These are phyloP conservation scores for Lasiosphaeriaceae sp. DNA, from an alignment of 495 filamentous ascomycete species.

Conservation along the genomic window DNA sequence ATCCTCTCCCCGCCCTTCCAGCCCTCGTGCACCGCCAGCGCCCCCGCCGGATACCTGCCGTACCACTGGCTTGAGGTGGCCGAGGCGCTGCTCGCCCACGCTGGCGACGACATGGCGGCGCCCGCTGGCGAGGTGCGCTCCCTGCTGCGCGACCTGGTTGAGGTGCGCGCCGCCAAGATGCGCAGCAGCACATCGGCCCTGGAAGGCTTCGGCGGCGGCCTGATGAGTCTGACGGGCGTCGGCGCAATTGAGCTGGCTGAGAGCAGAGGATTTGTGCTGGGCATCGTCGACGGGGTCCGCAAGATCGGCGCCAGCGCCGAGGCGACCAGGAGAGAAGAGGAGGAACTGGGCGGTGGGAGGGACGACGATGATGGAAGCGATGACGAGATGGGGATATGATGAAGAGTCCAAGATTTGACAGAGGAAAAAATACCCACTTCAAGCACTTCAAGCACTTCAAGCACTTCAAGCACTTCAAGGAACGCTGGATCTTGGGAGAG, in stretches of 20 bases:
- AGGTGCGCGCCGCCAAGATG: slow-evolving; percentile 88
- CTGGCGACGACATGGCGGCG: slow-evolving; percentile 78
- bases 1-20: slow-evolving; percentile 57
- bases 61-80: slow-evolving; percentile 93
- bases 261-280: slow-evolving; percentile 75
- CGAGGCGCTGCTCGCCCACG: slow-evolving; percentile 78
- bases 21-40: slow-evolving; percentile 53
- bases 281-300: slow-evolving; percentile 84
- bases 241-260: slow-evolving; percentile 90
- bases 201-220: slow-evolving; percentile 62
- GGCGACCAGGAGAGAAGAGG: slow-evolving; percentile 50
- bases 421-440: too few species aligned
- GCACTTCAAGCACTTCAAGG: too few species aligned
- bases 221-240: slow-evolving; percentile 74
- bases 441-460: too few species aligned
- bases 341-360: slow-evolving; percentile 40
- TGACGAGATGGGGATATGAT: slow-evolving; percentile 23
- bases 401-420: background rate
- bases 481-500: too few species aligned
- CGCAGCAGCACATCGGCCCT: slow-evolving; percentile 65
- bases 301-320: slow-evolving; percentile 57
- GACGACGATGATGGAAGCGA: slow-evolving; percentile 41
- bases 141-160: slow-evolving; percentile 75
- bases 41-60: slow-evolving; percentile 65
- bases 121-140: slow-evolving; percentile 65